Evolutionary conservation across 352 stramenopile species (phyloP).

Genomic region (Thraustochytrium sp.): DNA sequence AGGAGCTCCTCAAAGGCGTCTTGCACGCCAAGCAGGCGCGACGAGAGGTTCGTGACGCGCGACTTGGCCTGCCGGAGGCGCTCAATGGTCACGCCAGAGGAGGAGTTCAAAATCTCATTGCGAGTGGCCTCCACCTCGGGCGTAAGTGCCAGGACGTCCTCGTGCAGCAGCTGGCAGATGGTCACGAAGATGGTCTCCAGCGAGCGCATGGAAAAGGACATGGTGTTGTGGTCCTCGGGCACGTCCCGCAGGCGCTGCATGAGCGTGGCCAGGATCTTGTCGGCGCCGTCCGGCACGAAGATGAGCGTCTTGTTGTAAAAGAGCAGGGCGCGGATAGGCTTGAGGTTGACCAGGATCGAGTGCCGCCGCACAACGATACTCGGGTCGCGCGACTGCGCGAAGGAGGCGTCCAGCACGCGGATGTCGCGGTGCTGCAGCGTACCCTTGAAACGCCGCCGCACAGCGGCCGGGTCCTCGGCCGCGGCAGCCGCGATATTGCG

Average conservation of each 20-base stretch:
- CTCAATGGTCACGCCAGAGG: constrained; percentile 38
- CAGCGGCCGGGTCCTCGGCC: background rate
- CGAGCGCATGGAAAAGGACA: constrained; percentile 13
- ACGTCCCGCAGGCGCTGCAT: constrained; percentile 13
- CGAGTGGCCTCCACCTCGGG: background rate
- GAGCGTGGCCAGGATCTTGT: constrained; percentile 1
- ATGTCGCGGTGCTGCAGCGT: constrained; percentile 43
- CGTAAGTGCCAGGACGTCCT: background rate
- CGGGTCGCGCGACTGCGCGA: constrained; percentile 29
- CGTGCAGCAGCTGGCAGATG: background rate
- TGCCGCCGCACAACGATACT: constrained; percentile 32
- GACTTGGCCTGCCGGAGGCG: constrained; percentile 41
- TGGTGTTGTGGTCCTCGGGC: background rate
- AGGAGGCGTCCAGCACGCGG: constrained; percentile 31
- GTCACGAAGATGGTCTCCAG: constrained; percentile 11
- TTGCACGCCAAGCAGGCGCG: constrained; percentile 26
- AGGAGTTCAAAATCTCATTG: background rate
- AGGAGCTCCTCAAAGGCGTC: constrained; percentile 42
- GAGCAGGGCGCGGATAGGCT: constrained; percentile 14
- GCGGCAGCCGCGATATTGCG: background rate
- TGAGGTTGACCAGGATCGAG: constrained; percentile 37
- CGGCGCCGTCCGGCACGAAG: constrained; percentile 29
- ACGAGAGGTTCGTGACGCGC: background rate
- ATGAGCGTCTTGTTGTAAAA: constrained; percentile 39
- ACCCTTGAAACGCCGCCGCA: constrained; percentile 10